Conservation (phyloP, 306 rosid species). For the Vigna trinervia region DNA sequence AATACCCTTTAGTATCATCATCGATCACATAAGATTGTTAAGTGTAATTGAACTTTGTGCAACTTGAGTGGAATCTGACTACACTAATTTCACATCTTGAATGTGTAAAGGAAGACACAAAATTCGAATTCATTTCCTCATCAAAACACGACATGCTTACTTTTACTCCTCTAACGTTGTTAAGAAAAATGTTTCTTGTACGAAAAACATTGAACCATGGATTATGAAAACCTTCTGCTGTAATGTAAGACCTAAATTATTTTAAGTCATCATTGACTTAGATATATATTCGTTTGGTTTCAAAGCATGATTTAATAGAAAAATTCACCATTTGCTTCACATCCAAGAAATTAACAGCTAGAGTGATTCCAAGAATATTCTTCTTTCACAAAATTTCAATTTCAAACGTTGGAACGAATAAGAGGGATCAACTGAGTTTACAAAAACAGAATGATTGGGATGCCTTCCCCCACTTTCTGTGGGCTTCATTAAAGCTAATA, state of each 20-base stretch:
- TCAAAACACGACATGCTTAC: not conserved
- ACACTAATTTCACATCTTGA: constrained; percentile 1
- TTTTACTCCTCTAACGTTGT: not conserved
- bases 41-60: constrained; percentile 1
- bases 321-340: not conserved
- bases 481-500: not conserved
- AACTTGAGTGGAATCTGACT: constrained; percentile 30
- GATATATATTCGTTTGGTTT: not conserved
- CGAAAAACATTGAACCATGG: constrained; percentile 35
- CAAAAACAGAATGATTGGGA: not conserved
- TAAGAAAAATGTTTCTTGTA: constrained; percentile 18
- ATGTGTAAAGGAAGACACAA: not conserved
- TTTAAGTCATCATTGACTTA: constrained; percentile 27
- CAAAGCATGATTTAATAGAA: not conserved
- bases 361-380: constrained; percentile 19
- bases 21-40: constrained; percentile 24
- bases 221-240: constrained; percentile 33
- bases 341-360: constrained; percentile 21
- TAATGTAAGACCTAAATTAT: constrained; percentile 34
- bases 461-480: not conserved
- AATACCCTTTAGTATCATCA: constrained; percentile 1
- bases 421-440: not conserved
- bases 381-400: constrained; percentile 6
- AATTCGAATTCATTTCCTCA: constrained; percentile 10
- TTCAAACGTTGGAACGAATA: not conserved